A percentile compares a stretch with the other conserved stretches of the same genome.
Conservation (phyloP, 1,284 basidiomycete genomes). For the Austroboletus niveus region DNA sequence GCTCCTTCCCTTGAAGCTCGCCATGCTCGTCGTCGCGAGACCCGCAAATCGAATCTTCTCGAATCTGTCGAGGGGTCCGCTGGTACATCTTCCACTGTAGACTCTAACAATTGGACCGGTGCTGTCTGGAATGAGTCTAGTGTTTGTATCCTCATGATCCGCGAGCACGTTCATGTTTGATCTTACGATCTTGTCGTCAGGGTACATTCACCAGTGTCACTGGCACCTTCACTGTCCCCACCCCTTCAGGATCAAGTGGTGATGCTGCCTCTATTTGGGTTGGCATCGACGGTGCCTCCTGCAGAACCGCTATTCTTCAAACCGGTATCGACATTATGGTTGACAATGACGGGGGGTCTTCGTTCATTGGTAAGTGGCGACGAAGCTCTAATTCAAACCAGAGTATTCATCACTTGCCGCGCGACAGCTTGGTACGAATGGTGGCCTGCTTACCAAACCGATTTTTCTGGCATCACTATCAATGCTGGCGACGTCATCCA, state of each 20-base stretch:
- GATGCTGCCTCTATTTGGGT: constrained; percentile 7
- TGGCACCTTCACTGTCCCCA: constrained; percentile 20
- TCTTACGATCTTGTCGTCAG: not conserved
- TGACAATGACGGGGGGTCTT: not conserved
- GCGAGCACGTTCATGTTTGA: not conserved
- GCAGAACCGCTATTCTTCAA: not conserved
- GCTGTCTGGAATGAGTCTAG: not conserved
- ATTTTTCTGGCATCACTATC: not conserved
- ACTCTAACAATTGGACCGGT: constrained; percentile 14
- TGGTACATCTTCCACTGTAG: not conserved
- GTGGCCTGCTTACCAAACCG: constrained; percentile 6
- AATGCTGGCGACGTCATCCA: constrained; percentile 15
- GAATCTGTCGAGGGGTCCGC: not conserved
- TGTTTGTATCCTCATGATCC: constrained; percentile 8
- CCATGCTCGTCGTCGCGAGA: constrained; percentile 9
- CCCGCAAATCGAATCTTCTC: too few relatives aligned
- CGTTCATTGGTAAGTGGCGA: constrained; percentile 14
- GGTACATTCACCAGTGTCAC: constrained; percentile 19
- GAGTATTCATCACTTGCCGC: not conserved
- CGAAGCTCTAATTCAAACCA: not conserved
- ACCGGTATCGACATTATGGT: not conserved
- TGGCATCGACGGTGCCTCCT: constrained; percentile 14
- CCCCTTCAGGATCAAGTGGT: not conserved
- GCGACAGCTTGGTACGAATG: constrained; percentile 23
- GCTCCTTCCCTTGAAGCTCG: constrained; percentile 12